Evolutionary conservation across 345 rosid genomes (phyloP).

Genomic region (Salix viminalis): DNA sequence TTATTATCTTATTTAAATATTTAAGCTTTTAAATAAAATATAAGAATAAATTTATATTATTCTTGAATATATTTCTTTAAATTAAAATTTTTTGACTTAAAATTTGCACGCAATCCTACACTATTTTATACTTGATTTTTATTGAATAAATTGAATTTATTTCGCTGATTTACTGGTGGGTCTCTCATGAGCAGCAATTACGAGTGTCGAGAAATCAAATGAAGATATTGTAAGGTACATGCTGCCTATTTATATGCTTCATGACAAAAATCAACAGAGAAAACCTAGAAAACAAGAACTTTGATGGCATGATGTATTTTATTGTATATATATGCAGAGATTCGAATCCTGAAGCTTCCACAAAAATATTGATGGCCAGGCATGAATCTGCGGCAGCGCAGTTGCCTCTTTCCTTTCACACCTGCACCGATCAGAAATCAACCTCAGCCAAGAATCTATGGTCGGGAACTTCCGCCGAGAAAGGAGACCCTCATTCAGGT

Average conservation of each 20-base stretch:
- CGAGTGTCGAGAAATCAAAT: constrained; percentile 15
- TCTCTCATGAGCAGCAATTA: constrained; percentile 15
- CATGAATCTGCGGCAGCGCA: constrained; percentile 17
- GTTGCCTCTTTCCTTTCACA: constrained; percentile 39
- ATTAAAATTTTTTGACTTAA: no score
- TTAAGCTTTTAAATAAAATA: no score
- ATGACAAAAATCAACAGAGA: no score
- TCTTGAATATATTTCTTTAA: no score
- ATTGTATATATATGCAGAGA: constrained; percentile 24
- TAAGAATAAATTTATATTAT: no score
- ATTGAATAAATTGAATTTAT: no score
- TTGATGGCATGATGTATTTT: no score
- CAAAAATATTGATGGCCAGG: constrained; percentile 2
- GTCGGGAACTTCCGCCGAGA: neutral
- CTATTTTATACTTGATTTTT: no score
- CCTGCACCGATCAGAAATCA: constrained; percentile 12
- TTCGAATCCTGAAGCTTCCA: constrained; percentile 4
- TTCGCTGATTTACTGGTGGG: neutral
- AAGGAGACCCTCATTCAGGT: constrained; percentile 20
- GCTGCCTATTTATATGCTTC: no score
- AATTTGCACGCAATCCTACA: no score
- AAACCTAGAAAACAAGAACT: no score
- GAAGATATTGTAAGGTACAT: constrained; percentile 22
- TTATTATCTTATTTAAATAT: no score
- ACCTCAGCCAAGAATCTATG: constrained; percentile 8